A percentile compares a stretch with the other conserved stretches of the same genome.
phyloP scores from a whole-genome alignment of 805 yeast genomes.

The Cyberlindnera lachancei region DNA sequence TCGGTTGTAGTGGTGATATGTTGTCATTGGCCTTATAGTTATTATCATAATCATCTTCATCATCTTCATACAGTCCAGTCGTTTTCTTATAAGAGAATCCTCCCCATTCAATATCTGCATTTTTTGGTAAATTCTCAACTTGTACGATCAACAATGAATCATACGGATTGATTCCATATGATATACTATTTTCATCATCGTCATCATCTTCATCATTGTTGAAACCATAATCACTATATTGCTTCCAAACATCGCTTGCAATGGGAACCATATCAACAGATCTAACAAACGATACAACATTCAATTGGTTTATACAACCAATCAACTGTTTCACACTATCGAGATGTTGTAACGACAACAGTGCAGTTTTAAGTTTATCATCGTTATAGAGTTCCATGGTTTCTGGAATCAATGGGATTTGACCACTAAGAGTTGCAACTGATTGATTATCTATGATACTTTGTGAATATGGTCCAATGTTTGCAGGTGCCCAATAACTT shows the following conservation, averaged over 20 bases:
- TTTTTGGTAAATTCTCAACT: slow-evolving; percentile 53
- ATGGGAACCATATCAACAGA: slow-evolving; percentile 21
- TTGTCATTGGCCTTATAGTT: not conserved
- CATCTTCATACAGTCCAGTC: slow-evolving; percentile 30
- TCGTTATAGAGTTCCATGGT: slow-evolving; percentile 43
- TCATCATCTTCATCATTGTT: too few relatives aligned
- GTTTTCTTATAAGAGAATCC: slow-evolving; percentile 44
- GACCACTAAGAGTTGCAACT: slow-evolving; percentile 72
- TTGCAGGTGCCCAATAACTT: slow-evolving; percentile 98
- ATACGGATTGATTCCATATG: too few relatives aligned
- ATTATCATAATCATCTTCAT: slow-evolving; percentile 32
- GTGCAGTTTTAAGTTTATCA: slow-evolving; percentile 29
- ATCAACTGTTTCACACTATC: slow-evolving; percentile 52
- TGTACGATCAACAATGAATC: slow-evolving; percentile 41
- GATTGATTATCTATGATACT: slow-evolving; percentile 46
- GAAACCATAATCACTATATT: slow-evolving; percentile 30
- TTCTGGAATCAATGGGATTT: slow-evolving; percentile 77
- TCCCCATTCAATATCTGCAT: slow-evolving; percentile 69
- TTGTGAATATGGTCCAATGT: slow-evolving; percentile 97
- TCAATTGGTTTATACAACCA: slow-evolving; percentile 35
- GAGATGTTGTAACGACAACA: slow-evolving; percentile 69
- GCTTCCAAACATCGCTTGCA: slow-evolving; percentile 38
- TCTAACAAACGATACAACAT: slow-evolving; percentile 50
- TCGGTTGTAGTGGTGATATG: slow-evolving; percentile 3
- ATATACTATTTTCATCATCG: slow-evolving; percentile 20